Conservation (phyloP, 2,329 filamentous ascomycete species). For the Cercospora citrullina region DNA sequence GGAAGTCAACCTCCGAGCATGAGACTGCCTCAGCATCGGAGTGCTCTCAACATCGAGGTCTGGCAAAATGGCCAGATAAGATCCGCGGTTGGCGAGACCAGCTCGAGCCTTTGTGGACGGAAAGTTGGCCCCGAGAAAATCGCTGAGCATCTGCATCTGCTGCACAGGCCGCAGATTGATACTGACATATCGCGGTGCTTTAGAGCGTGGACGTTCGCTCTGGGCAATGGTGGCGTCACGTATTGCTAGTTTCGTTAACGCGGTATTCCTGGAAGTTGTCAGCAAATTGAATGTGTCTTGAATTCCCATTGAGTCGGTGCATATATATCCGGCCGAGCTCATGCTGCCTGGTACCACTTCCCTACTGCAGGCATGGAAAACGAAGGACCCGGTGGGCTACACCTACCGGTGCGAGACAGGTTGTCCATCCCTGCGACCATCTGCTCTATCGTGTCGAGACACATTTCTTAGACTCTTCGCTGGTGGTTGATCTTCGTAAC, state of each 20-base stretch:
- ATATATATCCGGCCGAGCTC: neutral
- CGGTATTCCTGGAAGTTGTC: neutral
- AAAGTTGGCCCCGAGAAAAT: slow-evolving; percentile 15
- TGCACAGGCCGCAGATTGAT: slow-evolving; percentile 10
- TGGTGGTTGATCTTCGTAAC: neutral
- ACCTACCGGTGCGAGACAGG: neutral
- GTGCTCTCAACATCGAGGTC: slow-evolving; percentile 15
- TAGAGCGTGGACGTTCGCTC: neutral
- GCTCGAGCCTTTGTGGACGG: slow-evolving; percentile 15
- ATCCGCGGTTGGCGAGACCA: slow-evolving; percentile 15
- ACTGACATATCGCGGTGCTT: neutral
- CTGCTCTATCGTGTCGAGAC: neutral
- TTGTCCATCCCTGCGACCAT: neutral
- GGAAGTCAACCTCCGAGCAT: neutral
- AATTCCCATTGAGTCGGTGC: neutral
- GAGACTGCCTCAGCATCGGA: slow-evolving; percentile 3
- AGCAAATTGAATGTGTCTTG: neutral
- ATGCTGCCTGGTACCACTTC: neutral
- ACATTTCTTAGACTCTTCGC: neutral
- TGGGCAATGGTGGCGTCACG: neutral
- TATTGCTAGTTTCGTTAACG: neutral
- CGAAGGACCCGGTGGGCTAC: too few relatives aligned
- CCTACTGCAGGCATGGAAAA: too few relatives aligned
- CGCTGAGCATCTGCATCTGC: slow-evolving; percentile 18
- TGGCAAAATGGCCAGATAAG: slow-evolving; percentile 15